Evolutionary conservation across 2,329 filamentous ascomycete genomes (phyloP), one percentile per base, ranked within the genome.

Genomic region (Microdochium nivale): DNA sequence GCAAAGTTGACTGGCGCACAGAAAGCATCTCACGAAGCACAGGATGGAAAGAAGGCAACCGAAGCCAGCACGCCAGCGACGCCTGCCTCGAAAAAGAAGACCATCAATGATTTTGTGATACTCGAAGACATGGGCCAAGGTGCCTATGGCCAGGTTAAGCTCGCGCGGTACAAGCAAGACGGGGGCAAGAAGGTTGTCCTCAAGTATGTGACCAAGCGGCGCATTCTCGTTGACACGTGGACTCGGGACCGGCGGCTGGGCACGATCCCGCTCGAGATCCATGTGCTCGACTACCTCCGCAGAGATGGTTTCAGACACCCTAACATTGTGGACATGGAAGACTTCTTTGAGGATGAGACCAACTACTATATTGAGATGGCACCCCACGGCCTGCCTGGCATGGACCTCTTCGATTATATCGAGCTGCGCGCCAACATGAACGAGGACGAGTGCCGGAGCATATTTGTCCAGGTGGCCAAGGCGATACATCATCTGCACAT

Each of bases 341-440:
- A 83, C 55, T 87, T 87, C 64, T 87, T 87, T 59, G 84, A 87
- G 66, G 89, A 95, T 59, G 84, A 89, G 56, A 76, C 84, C 60
- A 97, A 99, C 65, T 99, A 99, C 71, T 99, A 99, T 69, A 99
- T 99, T 60, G 94, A 97, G 67, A 99, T 97, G 90, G 79, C 88
- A 14, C 94, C 94, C 0, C 94, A 97, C 62, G 94, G 94, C 1
- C 76, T 96, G 35, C 94, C 94, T 0, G 94, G 94, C 13, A 97
- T 99, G 91, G 94, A 99, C 67, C 78, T 99, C 2, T 99, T 99
- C 63, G 94, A 99, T 70, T 99, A 99, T 67, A 99, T 99, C 58
- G 94, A 99, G 68, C 79, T 99, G 51, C 86, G 92, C 25, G 85
- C 90, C 47, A 96, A 92, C 62, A 99, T 99, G 94, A 90, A 95